Evolutionary conservation across 2,329 filamentous ascomycete species (phyloP), one percentile per base, ranked within the genome.

Genomic region (Fusarium secorum): DNA sequence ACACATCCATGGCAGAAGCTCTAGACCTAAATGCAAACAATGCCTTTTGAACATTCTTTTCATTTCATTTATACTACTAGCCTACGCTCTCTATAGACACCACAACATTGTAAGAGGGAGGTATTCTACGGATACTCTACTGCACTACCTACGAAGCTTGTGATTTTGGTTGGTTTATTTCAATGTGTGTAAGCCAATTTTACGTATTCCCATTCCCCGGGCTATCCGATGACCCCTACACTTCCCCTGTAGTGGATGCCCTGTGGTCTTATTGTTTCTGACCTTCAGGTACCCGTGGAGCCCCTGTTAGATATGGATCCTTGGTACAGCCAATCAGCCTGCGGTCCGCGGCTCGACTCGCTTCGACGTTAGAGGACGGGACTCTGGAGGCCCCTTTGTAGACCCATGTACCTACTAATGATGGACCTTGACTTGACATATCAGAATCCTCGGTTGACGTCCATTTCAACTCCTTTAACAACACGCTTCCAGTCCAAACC

Each of bases 11-110:
- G 70, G 70, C 60, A 74, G 60, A 44, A 69, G 62, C 45, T 66
- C 72, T 75, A 72, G 74, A 73, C 62, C 53, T 57, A 70, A 53
- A 71, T 59, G 67, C 69, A 70, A 70, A 73, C 66, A 68, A 62
- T 74, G 71, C 58, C 49, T 66, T 56, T 63, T 60, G 53, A 33
- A 24, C 22, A 45, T 63, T 55, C 42, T 5, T 55, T 67, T 33
- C 30, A 24, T 24, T 49, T 49, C 46, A 49, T 33, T 49, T 51
- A 28, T 54, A 22, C 22, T 17, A 30, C 18, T 52, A 52, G 48
- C 22, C 22, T 39, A 52, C 33, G 33, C 32, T 4, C 7, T 38
- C 7, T 20, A 33, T 26, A 17, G 30, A 42, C 17, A 22, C 18
- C 11, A 42, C 24, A 59, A 30, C 3, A 22, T 41, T 26, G 35